Evolutionary conservation across 2,329 filamentous ascomycete genomes (phyloP).

Genomic region (Dactylellina leptospora): DNA sequence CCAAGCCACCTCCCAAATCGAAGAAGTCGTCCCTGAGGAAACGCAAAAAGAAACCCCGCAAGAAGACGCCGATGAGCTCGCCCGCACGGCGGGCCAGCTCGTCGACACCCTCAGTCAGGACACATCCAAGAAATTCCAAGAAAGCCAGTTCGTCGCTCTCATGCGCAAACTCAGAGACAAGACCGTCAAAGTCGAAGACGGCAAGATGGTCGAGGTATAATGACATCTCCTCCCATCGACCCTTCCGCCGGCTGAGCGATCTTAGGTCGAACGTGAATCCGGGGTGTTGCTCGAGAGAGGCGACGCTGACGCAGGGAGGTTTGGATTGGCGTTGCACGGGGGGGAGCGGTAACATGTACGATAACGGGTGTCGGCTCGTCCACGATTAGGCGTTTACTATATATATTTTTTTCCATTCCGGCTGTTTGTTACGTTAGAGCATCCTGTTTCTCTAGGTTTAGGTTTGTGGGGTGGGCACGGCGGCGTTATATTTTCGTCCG

Average conservation of each 20-base stretch:
- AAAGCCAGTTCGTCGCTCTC: conserved; percentile 77
- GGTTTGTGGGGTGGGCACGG: too few relatives aligned
- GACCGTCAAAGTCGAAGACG: conserved; percentile 76
- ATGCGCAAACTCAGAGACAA: conserved; percentile 79
- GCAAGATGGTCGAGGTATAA: conserved; percentile 68
- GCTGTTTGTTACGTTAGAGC: too few relatives aligned
- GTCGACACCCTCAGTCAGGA: conserved; percentile 75
- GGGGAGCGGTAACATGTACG: conserved; percentile 13
- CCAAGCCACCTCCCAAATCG: neutral
- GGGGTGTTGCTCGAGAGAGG: conserved; percentile 15
- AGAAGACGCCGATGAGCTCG: conserved; percentile 72
- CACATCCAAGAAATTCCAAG: conserved; percentile 76
- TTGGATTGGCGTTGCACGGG: conserved; percentile 5
- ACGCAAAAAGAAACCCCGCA: conserved; percentile 58
- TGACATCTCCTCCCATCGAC: neutral
- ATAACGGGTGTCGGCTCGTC: conserved; percentile 47
- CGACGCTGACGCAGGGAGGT: conserved; percentile 36
- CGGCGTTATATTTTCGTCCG: conserved; percentile 5
- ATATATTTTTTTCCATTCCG: too few relatives aligned
- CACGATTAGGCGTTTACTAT: conserved; percentile 39
- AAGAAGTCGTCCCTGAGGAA: conserved; percentile 56
- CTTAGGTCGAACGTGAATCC: neutral
- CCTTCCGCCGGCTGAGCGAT: neutral
- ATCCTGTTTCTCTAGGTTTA: too few relatives aligned
- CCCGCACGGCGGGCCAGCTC: conserved; percentile 75